Conservation (phyloP, 2,329 filamentous ascomycete species). For the Hysterium pulicare region DNA sequence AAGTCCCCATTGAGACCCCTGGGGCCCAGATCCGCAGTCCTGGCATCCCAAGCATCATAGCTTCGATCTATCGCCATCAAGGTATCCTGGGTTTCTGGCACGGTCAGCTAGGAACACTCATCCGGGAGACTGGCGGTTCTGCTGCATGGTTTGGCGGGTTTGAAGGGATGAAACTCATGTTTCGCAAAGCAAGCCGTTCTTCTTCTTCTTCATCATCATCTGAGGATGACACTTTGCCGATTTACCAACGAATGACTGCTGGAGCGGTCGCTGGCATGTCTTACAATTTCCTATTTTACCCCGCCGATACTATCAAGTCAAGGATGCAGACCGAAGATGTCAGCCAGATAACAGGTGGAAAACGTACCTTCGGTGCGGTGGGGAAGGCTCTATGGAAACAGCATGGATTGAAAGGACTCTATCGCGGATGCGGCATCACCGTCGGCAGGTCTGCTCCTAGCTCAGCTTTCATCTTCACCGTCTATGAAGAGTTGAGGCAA, state of each 20-base stretch:
- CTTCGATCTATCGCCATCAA: slow-evolving; percentile 75
- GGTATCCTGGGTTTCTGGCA: slow-evolving; percentile 90
- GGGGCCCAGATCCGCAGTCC: slow-evolving; percentile 49
- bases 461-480: slow-evolving; percentile 96
- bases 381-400: slow-evolving; percentile 72
- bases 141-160: slow-evolving; percentile 86
- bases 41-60: slow-evolving; percentile 68
- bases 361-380: slow-evolving; percentile 69
- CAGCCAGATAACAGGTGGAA: slow-evolving; percentile 49
- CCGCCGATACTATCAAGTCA: slow-evolving; percentile 95
- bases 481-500: slow-evolving; percentile 80
- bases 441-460: slow-evolving; percentile 84
- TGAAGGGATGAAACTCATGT: slow-evolving; percentile 60
- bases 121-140: slow-evolving; percentile 88
- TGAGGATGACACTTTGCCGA: slow-evolving; percentile 59
- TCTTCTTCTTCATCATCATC: slow-evolving; percentile 24
- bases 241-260: slow-evolving; percentile 84
- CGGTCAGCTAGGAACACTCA: slow-evolving; percentile 87
- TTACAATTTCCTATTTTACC: slow-evolving; percentile 97
- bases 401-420: slow-evolving; percentile 79
- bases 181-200: slow-evolving; percentile 56
- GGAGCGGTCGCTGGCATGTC: slow-evolving; percentile 85
- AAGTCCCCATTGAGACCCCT: slow-evolving; percentile 59
- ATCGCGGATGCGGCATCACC: slow-evolving; percentile 93
- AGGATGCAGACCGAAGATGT: slow-evolving; percentile 89